phyloP scores from a whole-genome alignment of 495 filamentous ascomycete species.

The Penicillium coffeae region DNA sequence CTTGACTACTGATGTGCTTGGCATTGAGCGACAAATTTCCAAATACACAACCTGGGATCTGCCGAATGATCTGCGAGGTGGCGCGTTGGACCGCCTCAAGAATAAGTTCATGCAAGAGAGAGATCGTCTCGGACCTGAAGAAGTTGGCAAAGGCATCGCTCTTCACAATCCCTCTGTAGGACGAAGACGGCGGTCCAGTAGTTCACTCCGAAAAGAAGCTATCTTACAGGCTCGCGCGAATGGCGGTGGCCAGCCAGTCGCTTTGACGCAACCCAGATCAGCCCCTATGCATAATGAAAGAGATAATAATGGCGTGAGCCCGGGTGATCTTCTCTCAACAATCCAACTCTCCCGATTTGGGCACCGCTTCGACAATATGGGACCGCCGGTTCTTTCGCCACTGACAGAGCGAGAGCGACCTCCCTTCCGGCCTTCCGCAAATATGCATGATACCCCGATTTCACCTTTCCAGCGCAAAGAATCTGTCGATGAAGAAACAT shows the following conservation, averaged over 20 bases:
- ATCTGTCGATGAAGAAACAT: constrained; percentile 73
- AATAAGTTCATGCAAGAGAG: constrained; percentile 86
- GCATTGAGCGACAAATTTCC: constrained; percentile 87
- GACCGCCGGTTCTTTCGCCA: constrained; percentile 46
- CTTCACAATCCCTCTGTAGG: constrained; percentile 76
- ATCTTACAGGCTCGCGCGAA: constrained; percentile 60
- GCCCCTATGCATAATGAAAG: constrained; percentile 14
- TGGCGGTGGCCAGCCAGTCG: constrained; percentile 19
- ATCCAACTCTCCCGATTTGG: constrained; percentile 67
- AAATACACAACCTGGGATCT: constrained; percentile 87
- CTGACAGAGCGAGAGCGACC: constrained; percentile 54
- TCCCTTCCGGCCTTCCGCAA: constrained; percentile 48
- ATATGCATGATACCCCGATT: constrained; percentile 23
- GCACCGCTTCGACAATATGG: constrained; percentile 29
- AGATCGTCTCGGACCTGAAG: constrained; percentile 79
- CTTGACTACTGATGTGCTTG: constrained; percentile 81
- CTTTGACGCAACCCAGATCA: constrained; percentile 15
- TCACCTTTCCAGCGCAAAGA: constrained; percentile 65
- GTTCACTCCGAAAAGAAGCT: constrained; percentile 75
- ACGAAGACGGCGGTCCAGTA: constrained; percentile 67
- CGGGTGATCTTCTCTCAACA: constrained; percentile 78
- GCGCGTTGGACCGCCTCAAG: constrained; percentile 80
- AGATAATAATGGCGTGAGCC: constrained; percentile 49
- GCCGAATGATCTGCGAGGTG: constrained; percentile 84
- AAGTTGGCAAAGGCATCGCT: constrained; percentile 89